Evolutionary conservation across 805 yeast genomes (phyloP).

Genomic region (Lipomyces sp.): DNA sequence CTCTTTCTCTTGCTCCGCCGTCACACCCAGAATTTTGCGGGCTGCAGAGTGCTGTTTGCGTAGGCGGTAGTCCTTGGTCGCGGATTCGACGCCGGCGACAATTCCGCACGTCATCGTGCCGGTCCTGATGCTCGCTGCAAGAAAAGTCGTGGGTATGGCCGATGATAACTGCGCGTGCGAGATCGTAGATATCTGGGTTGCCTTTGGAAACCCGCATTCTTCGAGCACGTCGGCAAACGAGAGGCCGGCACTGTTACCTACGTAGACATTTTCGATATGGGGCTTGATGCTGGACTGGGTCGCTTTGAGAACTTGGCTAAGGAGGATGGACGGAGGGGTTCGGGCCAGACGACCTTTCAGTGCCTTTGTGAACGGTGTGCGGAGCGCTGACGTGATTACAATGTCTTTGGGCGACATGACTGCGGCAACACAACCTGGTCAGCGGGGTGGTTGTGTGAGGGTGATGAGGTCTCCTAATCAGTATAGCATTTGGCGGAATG

Average conservation of each 20-base stretch:
- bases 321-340: constrained; percentile 48
- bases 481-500: too few relatives aligned
- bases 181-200: constrained; percentile 48
- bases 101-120: constrained; percentile 47
- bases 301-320: constrained; percentile 45
- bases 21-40: constrained; percentile 52
- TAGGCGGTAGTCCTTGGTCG: constrained; percentile 47
- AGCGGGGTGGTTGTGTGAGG: too few relatives aligned
- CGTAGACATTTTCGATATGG: constrained; percentile 44
- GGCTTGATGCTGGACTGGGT: constrained; percentile 43
- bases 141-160: constrained; percentile 48
- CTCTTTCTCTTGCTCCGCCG: constrained; percentile 70
- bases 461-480: too few relatives aligned
- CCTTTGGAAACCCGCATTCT: constrained; percentile 50
- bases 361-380: constrained; percentile 49
- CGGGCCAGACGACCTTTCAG: constrained; percentile 48
- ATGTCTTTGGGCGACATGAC: constrained; percentile 40
- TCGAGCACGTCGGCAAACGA: constrained; percentile 43
- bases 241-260: constrained; percentile 42
- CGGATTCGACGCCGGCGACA: constrained; percentile 53
- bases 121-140: constrained; percentile 45
- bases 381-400: constrained; percentile 47
- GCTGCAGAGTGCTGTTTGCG: constrained; percentile 44
- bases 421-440: neutral
- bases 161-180: constrained; percentile 52